Conservation (phyloP, 2,329 filamentous ascomycete genomes). For the Sclerotiophoma versabilis region DNA sequence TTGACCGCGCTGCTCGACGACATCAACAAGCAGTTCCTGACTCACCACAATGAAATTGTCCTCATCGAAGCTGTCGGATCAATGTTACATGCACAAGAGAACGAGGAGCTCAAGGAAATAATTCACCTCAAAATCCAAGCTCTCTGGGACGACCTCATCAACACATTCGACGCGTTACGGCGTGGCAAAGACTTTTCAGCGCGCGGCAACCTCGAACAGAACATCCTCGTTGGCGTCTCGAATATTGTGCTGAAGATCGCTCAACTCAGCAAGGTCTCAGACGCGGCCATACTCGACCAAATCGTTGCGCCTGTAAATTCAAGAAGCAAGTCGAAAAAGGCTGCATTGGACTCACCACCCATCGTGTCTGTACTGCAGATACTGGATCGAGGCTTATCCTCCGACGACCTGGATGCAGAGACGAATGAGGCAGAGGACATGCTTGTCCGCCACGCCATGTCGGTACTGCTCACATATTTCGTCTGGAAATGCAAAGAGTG, state of each 20-base stretch:
- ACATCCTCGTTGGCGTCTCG: constrained; percentile 72
- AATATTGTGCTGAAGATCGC: constrained; percentile 80
- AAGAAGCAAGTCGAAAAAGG: constrained; percentile 33
- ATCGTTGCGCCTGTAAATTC: constrained; percentile 52
- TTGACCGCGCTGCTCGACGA: constrained; percentile 86
- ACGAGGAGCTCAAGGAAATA: constrained; percentile 86
- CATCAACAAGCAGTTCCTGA: constrained; percentile 90
- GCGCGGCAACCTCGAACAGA: constrained; percentile 71
- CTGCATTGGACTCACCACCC: constrained; percentile 51
- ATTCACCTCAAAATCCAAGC: constrained; percentile 80
- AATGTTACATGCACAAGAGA: constrained; percentile 82
- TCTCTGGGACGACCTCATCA: constrained; percentile 85
- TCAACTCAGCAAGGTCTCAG: constrained; percentile 79
- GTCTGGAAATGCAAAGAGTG: constrained; percentile 83
- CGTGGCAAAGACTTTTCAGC: constrained; percentile 74
- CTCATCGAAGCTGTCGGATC: constrained; percentile 83
- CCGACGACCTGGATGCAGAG: constrained; percentile 69
- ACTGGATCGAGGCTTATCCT: constrained; percentile 74
- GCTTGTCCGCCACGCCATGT: constrained; percentile 77
- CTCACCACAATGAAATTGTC: constrained; percentile 87
- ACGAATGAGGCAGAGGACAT: constrained; percentile 81
- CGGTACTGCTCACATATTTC: constrained; percentile 84
- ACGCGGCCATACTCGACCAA: constrained; percentile 76
- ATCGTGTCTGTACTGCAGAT: constrained; percentile 77
- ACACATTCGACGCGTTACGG: constrained; percentile 73